These are phyloP conservation scores for Mucor plumbeus DNA, from an alignment of 371 early-diverging fungal species.

Conservation along the genomic window DNA sequence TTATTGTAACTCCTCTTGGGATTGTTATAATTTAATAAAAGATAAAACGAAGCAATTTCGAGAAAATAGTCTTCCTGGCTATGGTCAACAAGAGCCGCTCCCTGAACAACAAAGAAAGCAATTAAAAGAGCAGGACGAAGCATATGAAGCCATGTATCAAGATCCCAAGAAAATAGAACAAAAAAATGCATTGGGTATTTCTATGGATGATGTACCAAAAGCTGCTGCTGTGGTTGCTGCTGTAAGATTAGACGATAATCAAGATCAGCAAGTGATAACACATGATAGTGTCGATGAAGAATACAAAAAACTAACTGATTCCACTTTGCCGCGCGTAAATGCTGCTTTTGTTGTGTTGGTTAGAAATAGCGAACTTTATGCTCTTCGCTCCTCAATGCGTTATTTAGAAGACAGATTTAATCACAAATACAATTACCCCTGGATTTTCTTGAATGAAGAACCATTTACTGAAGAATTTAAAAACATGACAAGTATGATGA, in stretches of 20 bases:
- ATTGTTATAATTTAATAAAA: slow-evolving; percentile 32
- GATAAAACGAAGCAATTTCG: slow-evolving; percentile 22
- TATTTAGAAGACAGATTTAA: slow-evolving; percentile 89
- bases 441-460: slow-evolving; percentile 85
- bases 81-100: slow-evolving; percentile 1
- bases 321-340: slow-evolving; percentile 33
- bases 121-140: slow-evolving; percentile 16
- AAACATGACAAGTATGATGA: slow-evolving; percentile 50
- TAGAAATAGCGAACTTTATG: slow-evolving; percentile 80
- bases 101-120: slow-evolving; percentile 13
- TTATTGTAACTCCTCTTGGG: slow-evolving; percentile 27
- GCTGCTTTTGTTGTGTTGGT: slow-evolving; percentile 71
- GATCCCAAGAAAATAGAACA: not conserved
- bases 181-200: slow-evolving; percentile 10
- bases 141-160: slow-evolving; percentile 15
- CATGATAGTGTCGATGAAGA: slow-evolving; percentile 24
- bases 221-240: slow-evolving; percentile 8
- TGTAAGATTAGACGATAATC: not conserved
- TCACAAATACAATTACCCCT: slow-evolving; percentile 81
- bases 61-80: not conserved
- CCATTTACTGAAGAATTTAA: slow-evolving; percentile 86
- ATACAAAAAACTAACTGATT: slow-evolving; percentile 28
- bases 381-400: slow-evolving; percentile 68
- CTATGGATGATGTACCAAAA: slow-evolving; percentile 10
- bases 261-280: not conserved